These are phyloP conservation scores for Blumeria graminis DNA, from an alignment of 2,329 filamentous ascomycete genomes.

Conservation along the genomic window DNA sequence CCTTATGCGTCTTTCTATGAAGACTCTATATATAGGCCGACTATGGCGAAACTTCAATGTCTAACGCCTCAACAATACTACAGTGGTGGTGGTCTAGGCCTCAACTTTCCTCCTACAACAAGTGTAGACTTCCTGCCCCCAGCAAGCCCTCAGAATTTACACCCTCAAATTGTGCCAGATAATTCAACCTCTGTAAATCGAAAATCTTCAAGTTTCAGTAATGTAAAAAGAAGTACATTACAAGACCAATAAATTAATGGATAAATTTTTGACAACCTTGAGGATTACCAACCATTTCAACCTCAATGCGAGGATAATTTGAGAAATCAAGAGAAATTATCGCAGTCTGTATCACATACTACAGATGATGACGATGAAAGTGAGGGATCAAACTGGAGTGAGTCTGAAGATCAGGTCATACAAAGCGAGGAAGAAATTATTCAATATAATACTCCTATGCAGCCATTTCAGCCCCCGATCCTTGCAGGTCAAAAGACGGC, in stretches of 20 bases:
- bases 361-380: neutral
- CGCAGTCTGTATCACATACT: neutral
- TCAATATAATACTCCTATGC: neutral
- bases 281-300: neutral
- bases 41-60: neutral
- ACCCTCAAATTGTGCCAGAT: neutral
- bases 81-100: neutral
- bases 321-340: neutral
- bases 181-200: neutral
- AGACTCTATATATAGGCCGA: neutral
- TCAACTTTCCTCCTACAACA: neutral
- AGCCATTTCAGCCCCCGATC: neutral
- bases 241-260: neutral
- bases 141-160: neutral
- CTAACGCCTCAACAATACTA: neutral
- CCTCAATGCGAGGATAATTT: neutral
- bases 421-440: neutral
- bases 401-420: neutral
- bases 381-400: neutral
- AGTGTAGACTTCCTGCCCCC: neutral
- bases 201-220: neutral
- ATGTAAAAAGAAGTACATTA: neutral
- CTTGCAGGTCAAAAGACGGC: neutral
- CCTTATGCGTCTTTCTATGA: neutral
- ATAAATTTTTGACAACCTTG: neutral